Base-by-base conservation (phyloP, 176 grass and related monocot species). In the Musa schizocarpa region DNA sequence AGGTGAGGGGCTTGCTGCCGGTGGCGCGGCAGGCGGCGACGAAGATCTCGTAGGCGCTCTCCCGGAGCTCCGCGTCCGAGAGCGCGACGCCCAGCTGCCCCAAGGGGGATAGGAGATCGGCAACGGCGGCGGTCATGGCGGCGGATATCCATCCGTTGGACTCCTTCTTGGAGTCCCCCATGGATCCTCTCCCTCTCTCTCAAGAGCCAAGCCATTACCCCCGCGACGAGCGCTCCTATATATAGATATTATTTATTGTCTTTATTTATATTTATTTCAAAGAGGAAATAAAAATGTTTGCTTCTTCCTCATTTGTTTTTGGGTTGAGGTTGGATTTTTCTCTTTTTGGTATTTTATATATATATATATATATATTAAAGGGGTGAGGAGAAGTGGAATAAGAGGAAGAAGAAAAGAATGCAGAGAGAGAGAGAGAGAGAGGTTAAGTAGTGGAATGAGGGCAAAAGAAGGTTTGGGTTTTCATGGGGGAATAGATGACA, bases 11-110 rank as follows among this genome's bases (percentile, higher is more conserved):
- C 53, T 81, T 88, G 19, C 80, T 82, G 29, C 90, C 94, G 16
- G 94, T 90, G 77, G 94, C 86, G 73, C 94, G 94, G 75, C 86
- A 98, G 2, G 88, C 84, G 5, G 90, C 86, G 26, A 93, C 94
- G 77, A 93, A 87, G n/a, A 98, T 86, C 88, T 98, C 94, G 78
- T 98, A 98, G 29, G 88, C 88, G 2, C 86, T 80, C 74, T 93
- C 82, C 0, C 87, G 88, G 55, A 98, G 94, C 19, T 98, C 94
- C 19, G 72, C 57, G 22, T 77, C n/a, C 4, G 90, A 78, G 49
- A 98, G 79, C 13, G 61, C 2, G 27, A 88, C 76, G 11, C 82
- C 88, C 20, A 98, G 70, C 16, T 82, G 73, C 24, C 84, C 88
- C 76, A 93, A 93, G 56, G 94, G 94, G 54, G 86, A 85, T 9